phyloP scores from a whole-genome alignment of 2,329 filamentous ascomycete genomes.

The Trichoderma breve region DNA sequence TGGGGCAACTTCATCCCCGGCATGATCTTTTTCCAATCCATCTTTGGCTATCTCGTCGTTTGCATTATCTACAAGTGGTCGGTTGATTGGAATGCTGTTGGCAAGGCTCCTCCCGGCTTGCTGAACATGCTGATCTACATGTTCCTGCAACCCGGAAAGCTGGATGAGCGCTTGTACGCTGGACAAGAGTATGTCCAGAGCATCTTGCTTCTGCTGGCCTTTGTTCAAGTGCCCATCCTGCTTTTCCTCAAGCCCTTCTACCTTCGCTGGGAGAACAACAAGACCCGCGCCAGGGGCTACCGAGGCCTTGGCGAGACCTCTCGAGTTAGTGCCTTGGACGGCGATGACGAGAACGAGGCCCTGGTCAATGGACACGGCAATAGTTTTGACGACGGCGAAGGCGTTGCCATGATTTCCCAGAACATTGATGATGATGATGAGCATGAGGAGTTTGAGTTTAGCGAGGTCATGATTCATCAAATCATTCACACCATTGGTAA shows the following conservation, averaged over 20 bases:
- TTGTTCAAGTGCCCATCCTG: constrained; percentile 83
- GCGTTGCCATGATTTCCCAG: constrained; percentile 83
- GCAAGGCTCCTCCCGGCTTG: constrained; percentile 74
- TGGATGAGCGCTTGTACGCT: constrained; percentile 71
- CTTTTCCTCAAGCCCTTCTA: constrained; percentile 96
- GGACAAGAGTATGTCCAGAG: constrained; percentile 77
- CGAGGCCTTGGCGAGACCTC: constrained; percentile 87
- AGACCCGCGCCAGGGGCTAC: constrained; percentile 82
- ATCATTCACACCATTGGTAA: constrained; percentile 97
- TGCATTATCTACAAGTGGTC: constrained; percentile 98
- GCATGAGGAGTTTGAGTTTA: constrained; percentile 96
- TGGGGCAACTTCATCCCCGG: constrained; percentile 97
- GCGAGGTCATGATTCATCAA: constrained; percentile 97
- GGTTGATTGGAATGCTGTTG: constrained; percentile 71
- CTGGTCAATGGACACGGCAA: constrained; percentile 57
- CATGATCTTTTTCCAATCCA: constrained; percentile 99
- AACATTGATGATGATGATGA: constrained; percentile 81
- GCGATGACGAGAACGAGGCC: constrained; percentile 70
- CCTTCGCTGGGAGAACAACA: constrained; percentile 90
- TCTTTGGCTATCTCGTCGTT: constrained; percentile 93
- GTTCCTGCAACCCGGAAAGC: constrained; percentile 83
- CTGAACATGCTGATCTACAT: constrained; percentile 99
- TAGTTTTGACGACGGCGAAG: constrained; percentile 66
- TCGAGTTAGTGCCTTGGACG: constrained; percentile 84
- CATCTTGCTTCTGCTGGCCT: constrained; percentile 74